Percentiles rank a stretch among this genome's conserved stretches.
Evolutionary conservation across 768 basidiomycete species (phyloP).

Genomic region (Aureoboletus auriporus): DNA sequence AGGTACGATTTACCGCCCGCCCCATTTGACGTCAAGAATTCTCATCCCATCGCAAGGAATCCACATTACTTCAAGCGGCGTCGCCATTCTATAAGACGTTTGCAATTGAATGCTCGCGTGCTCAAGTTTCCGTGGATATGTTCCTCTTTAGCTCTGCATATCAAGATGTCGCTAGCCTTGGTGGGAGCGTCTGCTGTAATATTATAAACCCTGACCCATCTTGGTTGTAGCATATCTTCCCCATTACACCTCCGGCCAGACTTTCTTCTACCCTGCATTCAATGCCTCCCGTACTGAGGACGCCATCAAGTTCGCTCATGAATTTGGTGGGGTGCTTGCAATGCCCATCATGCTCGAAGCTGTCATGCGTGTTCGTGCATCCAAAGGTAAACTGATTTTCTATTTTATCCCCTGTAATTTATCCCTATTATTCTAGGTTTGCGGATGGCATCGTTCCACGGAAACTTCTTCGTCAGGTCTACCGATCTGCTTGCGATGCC

Average conservation of each 20-base stretch:
- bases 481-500: constrained; percentile 96
- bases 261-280: constrained; percentile 98
- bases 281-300: constrained; percentile 93
- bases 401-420: not conserved
- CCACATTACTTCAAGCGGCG: constrained; percentile 86
- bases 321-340: constrained; percentile 89
- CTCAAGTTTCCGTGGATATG: constrained; percentile 98
- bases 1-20: constrained; percentile 44
- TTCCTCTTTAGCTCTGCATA: constrained; percentile 94
- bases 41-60: constrained; percentile 55
- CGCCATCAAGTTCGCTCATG: constrained; percentile 96
- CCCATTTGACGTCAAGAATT: not conserved
- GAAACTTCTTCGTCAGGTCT: constrained; percentile 97
- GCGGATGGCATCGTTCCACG: constrained; percentile 96
- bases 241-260: constrained; percentile 96
- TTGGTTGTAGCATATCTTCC: constrained; percentile 71
- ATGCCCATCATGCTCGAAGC: constrained; percentile 96
- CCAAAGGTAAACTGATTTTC: constrained; percentile 58
- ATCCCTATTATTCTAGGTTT: constrained; percentile 48
- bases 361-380: constrained; percentile 97
- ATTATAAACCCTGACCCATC: not conserved
- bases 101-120: constrained; percentile 95
- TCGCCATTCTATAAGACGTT: constrained; percentile 97
- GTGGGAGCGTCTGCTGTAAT: constrained; percentile 33
- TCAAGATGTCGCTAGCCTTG: constrained; percentile 92